phyloP scores from a whole-genome alignment of 371 early-diverging fungal genomes.

The Dinochytrium kinnereticum region DNA sequence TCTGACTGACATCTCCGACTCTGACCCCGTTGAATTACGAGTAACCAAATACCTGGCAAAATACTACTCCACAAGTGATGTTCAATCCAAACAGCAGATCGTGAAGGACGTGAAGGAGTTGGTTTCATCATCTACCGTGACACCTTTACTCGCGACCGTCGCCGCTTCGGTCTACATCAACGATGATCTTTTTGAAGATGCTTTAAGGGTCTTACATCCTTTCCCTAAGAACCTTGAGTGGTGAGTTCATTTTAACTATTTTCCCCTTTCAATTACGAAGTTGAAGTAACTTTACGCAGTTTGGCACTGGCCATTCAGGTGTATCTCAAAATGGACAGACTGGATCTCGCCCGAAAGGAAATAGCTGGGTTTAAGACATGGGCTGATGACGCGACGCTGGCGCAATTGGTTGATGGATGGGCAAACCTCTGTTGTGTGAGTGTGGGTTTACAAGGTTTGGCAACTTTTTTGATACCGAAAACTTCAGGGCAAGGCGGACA shows the following conservation, averaged over 20 bases:
- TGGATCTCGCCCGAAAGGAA: slow-evolving; percentile 86
- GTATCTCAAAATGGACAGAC: slow-evolving; percentile 79
- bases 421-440: slow-evolving; percentile 71
- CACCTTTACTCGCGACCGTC: slow-evolving; percentile 55
- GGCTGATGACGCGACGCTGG: slow-evolving; percentile 84
- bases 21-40: slow-evolving; percentile 55
- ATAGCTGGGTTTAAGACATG: slow-evolving; percentile 75
- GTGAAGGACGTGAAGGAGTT: slow-evolving; percentile 52
- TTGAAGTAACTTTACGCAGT: slow-evolving; percentile 56
- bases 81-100: slow-evolving; percentile 40
- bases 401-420: slow-evolving; percentile 95
- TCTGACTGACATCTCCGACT: slow-evolving; percentile 57
- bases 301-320: slow-evolving; percentile 78
- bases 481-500: slow-evolving; percentile 71
- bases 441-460: not conserved
- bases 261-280: too few species aligned
- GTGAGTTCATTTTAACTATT: slow-evolving; percentile 46
- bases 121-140: slow-evolving; percentile 42
- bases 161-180: slow-evolving; percentile 57
- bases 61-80: slow-evolving; percentile 43
- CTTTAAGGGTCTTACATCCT: slow-evolving; percentile 68
- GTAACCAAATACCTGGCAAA: slow-evolving; percentile 64
- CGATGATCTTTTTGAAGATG: slow-evolving; percentile 61
- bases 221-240: slow-evolving; percentile 83
- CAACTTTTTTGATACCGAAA: not conserved